These are phyloP conservation scores for Desmodesmus armatus DNA, from an alignment of 139 green algal species.

Conservation along the genomic window DNA sequence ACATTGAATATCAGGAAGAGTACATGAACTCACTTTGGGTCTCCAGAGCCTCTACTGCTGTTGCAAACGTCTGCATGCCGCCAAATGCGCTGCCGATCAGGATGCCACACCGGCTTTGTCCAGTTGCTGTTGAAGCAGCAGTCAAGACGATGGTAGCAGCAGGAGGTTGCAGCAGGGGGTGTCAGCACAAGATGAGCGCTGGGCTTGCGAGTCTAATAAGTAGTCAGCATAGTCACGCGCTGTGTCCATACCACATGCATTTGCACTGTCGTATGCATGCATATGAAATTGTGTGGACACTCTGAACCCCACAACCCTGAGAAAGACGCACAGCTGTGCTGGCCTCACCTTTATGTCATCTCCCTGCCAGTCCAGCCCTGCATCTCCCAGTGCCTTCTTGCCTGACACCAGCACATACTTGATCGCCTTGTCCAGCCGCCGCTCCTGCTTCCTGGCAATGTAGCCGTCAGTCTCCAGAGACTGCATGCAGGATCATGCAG, in stretches of 20 bases:
- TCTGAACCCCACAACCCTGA: no score
- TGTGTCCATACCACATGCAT: neutral
- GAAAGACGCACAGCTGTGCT: no score
- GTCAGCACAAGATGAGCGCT: neutral
- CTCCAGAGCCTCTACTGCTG: slow-evolving; percentile 69
- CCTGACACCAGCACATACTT: slow-evolving; percentile 58
- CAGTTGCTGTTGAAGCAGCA: slow-evolving; percentile 4
- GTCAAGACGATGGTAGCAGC: neutral
- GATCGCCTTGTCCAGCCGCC: slow-evolving; percentile 93
- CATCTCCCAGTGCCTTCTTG: slow-evolving; percentile 74
- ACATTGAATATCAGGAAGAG: no score
- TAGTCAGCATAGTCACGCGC: neutral
- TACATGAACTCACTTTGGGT: slow-evolving; percentile 40
- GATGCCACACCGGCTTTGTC: slow-evolving; percentile 74
- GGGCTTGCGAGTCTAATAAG: no score
- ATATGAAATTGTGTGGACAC: no score
- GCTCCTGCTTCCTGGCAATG: slow-evolving; percentile 93
- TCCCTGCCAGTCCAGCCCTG: slow-evolving; percentile 71
- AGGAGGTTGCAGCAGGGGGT: neutral
- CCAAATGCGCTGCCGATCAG: slow-evolving; percentile 96
- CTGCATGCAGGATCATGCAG: slow-evolving; percentile 34
- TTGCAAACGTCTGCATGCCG: slow-evolving; percentile 86
- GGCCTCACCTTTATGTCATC: slow-evolving; percentile 59
- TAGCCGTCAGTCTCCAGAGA: slow-evolving; percentile 85
- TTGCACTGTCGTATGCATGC: neutral